phyloP scores from a whole-genome alignment of 2,329 filamentous ascomycete genomes.

The Colletotrichum euphorbiae region DNA sequence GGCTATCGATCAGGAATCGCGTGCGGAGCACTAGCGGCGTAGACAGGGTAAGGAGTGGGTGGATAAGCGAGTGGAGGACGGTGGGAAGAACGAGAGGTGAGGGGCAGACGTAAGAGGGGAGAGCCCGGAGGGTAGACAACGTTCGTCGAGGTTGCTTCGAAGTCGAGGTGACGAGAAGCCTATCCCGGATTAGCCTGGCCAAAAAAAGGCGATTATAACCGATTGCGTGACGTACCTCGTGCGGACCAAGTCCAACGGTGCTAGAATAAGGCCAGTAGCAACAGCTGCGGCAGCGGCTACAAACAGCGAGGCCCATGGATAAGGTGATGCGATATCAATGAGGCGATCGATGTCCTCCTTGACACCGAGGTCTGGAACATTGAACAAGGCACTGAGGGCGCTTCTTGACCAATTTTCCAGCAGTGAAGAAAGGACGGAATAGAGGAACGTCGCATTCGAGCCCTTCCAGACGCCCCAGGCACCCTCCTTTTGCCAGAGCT shows the following conservation, averaged over 20 bases:
- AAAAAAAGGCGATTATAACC: not conserved
- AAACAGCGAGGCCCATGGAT: slow-evolving; percentile 82
- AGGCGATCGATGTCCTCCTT: slow-evolving; percentile 83
- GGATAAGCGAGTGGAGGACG: slow-evolving; percentile 84
- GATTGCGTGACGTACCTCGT: slow-evolving; percentile 67
- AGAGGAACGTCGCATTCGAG: slow-evolving; percentile 92
- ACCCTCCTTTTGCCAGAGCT: slow-evolving; percentile 90
- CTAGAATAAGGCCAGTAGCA: slow-evolving; percentile 82
- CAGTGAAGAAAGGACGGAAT: slow-evolving; percentile 86
- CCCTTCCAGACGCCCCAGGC: slow-evolving; percentile 95
- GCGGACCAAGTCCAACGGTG: slow-evolving; percentile 89
- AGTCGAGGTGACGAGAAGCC: slow-evolving; percentile 87
- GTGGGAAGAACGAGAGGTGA: slow-evolving; percentile 82
- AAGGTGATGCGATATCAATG: slow-evolving; percentile 78
- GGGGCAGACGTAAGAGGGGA: slow-evolving; percentile 82
- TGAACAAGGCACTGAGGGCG: slow-evolving; percentile 89
- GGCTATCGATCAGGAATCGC: slow-evolving; percentile 85
- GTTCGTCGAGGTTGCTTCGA: slow-evolving; percentile 80
- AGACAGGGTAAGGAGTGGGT: slow-evolving; percentile 83
- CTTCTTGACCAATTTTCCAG: slow-evolving; percentile 93
- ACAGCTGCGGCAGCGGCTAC: slow-evolving; percentile 75
- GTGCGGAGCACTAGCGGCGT: slow-evolving; percentile 87
- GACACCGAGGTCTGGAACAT: slow-evolving; percentile 85
- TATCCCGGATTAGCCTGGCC: slow-evolving; percentile 50
- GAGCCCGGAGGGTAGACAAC: slow-evolving; percentile 78